Percentiles rank a stretch among this genome's conserved stretches.
phyloP scores from a whole-genome alignment of 768 basidiomycete genomes.

The Nidularia pulvinata region DNA sequence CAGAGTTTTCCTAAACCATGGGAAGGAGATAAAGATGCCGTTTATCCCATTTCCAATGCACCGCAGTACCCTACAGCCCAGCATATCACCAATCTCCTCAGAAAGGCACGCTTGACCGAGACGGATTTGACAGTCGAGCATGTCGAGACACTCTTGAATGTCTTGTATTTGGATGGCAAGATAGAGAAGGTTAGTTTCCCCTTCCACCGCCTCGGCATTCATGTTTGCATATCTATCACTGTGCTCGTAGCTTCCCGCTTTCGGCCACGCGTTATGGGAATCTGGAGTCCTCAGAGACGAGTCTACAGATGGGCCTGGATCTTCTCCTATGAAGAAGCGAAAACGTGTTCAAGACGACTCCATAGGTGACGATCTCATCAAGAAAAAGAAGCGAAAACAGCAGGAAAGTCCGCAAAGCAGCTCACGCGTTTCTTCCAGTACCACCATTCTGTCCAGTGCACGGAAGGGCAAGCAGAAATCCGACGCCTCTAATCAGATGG shows the following conservation, averaged over 20 bases:
- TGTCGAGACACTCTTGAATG: slow-evolving; percentile 89
- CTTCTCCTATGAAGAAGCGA: slow-evolving; percentile 32
- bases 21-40: slow-evolving; percentile 44
- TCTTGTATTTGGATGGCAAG: slow-evolving; percentile 88
- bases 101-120: slow-evolving; percentile 76
- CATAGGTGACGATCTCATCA: too few relatives aligned
- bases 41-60: slow-evolving; percentile 77
- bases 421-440: too few relatives aligned
- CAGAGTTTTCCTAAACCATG: slow-evolving; percentile 80
- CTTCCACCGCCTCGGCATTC: too few relatives aligned
- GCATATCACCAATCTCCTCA: slow-evolving; percentile 73
- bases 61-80: slow-evolving; percentile 81
- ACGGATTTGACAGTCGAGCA: slow-evolving; percentile 85
- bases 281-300: too few relatives aligned
- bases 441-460: too few relatives aligned
- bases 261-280: slow-evolving; percentile 54
- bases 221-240: too few relatives aligned
- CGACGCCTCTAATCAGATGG: too few relatives aligned
- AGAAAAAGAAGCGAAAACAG: too few relatives aligned
- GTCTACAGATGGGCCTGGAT: slow-evolving; percentile 27
- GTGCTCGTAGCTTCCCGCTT: too few relatives aligned
- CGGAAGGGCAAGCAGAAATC: too few relatives aligned
- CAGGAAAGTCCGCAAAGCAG: too few relatives aligned
- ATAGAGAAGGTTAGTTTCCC: slow-evolving; percentile 90
- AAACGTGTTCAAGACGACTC: slow-evolving; percentile 22